These are phyloP conservation scores for Wickerhamiella slavikovae DNA, from an alignment of 805 yeast species.

Conservation along the genomic window DNA sequence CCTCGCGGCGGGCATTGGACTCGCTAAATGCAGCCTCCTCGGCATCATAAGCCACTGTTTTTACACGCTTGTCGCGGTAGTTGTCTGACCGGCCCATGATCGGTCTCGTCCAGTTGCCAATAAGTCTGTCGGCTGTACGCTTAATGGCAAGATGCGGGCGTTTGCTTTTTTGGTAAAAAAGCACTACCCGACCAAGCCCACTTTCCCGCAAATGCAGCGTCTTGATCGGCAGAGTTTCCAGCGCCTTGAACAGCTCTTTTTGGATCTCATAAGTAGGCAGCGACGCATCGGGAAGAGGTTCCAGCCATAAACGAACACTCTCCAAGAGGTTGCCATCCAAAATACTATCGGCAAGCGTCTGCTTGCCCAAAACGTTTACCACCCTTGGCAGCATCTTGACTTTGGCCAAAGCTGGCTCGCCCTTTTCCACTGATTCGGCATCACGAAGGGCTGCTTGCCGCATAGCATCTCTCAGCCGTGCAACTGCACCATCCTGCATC, in stretches of 20 bases:
- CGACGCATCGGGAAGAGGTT: constrained; percentile 94
- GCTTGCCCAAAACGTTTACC: constrained; percentile 50
- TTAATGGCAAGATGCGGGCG: constrained; percentile 75
- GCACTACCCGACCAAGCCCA: constrained; percentile 80
- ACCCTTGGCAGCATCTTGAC: constrained; percentile 66
- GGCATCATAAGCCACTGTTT: constrained; percentile 37
- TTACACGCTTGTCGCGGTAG: constrained; percentile 68
- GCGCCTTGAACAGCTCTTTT: constrained; percentile 57
- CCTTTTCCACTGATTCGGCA: constrained; percentile 33
- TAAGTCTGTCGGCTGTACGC: constrained; percentile 70
- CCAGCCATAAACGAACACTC: constrained; percentile 90
- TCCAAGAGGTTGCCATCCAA: constrained; percentile 85
- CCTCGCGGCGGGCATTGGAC: constrained; percentile 14
- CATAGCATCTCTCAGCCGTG: constrained; percentile 71
- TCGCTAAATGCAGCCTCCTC: constrained; percentile 12
- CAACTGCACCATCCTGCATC: constrained; percentile 81
- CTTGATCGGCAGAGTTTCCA: constrained; percentile 69
- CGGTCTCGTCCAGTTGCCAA: constrained; percentile 97
- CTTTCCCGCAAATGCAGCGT: constrained; percentile 88
- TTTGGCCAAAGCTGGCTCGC: constrained; percentile 55
- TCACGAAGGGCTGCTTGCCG: constrained; percentile 41
- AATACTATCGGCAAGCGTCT: constrained; percentile 75
- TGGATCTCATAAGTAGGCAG: constrained; percentile 96
- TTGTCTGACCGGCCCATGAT: constrained; percentile 90
- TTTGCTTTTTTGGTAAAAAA: constrained; percentile 81